phyloP scores from a whole-genome alignment of 2,329 filamentous ascomycete genomes.

The Xylariaceae sp. region DNA sequence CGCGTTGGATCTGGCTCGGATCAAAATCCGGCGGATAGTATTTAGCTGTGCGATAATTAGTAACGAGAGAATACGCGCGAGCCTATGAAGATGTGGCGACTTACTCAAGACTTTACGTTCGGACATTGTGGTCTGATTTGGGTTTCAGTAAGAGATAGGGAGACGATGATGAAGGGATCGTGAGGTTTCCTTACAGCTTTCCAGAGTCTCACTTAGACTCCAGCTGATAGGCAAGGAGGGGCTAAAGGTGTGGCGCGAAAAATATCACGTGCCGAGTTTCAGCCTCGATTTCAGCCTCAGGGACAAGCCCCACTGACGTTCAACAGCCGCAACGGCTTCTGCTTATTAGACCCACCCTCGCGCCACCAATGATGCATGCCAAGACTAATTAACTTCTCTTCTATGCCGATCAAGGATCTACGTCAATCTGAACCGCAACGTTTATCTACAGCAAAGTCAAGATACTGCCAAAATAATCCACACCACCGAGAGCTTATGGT shows the following conservation, averaged over 20 bases:
- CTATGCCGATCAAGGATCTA: slow-evolving; percentile 2
- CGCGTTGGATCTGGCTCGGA: slow-evolving; percentile 76
- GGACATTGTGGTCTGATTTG: slow-evolving; percentile 44
- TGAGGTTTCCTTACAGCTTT: not conserved
- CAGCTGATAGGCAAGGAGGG: slow-evolving; percentile 3
- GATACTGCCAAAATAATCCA: no score
- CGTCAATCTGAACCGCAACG: slow-evolving; percentile 1
- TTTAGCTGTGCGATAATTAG: slow-evolving; percentile 44
- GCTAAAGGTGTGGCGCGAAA: slow-evolving; percentile 12
- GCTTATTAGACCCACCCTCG: not conserved
- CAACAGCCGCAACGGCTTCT: not conserved
- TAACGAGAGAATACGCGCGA: not conserved
- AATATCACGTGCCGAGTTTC: slow-evolving; percentile 13
- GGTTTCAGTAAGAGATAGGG: not conserved
- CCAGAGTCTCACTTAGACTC: no score
- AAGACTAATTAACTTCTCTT: not conserved
- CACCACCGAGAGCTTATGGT: no score
- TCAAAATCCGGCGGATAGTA: slow-evolving; percentile 85
- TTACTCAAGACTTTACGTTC: slow-evolving; percentile 53
- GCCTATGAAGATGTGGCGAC: slow-evolving; percentile 22
- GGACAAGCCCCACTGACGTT: slow-evolving; percentile 14
- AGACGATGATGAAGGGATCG: not conserved
- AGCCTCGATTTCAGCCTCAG: slow-evolving; percentile 14
- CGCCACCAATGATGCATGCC: slow-evolving; percentile 12
- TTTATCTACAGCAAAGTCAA: no score